Evolutionary conservation across 2,329 filamentous ascomycete species (phyloP).

Genomic region (Botryotinia convoluta): DNA sequence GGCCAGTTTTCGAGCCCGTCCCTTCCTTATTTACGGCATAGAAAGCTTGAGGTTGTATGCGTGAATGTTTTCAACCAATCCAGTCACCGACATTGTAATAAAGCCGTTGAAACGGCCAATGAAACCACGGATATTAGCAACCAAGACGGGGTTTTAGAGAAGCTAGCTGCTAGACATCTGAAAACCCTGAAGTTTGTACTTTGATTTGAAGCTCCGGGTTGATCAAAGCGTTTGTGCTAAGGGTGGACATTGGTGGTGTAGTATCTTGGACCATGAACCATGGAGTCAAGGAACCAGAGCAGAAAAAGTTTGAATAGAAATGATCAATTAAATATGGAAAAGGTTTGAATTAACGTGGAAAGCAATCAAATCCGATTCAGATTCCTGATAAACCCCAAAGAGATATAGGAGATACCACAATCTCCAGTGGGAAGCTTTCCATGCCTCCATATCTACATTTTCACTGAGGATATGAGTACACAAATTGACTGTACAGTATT

Average conservation of each 20-base stretch:
- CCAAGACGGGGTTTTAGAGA: neutral
- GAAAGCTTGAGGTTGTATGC: neutral
- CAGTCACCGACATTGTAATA: neutral
- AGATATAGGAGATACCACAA: neutral
- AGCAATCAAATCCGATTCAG: neutral
- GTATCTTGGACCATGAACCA: neutral
- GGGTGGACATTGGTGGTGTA: neutral
- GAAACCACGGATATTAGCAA: conserved; percentile 3
- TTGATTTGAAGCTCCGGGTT: neutral
- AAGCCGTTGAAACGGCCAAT: neutral
- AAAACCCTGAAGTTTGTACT: neutral
- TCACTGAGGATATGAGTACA: too few species aligned
- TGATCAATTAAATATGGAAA: neutral
- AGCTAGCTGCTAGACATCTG: neutral
- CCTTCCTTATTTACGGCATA: neutral
- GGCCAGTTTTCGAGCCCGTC: neutral
- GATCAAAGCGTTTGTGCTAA: neutral
- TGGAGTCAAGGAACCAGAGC: neutral
- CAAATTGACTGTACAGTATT: neutral
- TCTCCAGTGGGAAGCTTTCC: neutral
- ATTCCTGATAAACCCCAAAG: neutral
- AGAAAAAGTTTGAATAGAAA: neutral
- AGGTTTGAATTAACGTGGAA: neutral
- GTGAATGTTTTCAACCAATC: neutral
- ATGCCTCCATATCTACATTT: neutral